Conservation (phyloP, 371 early-diverging fungal species). For the Circinella umbellata region DNA sequence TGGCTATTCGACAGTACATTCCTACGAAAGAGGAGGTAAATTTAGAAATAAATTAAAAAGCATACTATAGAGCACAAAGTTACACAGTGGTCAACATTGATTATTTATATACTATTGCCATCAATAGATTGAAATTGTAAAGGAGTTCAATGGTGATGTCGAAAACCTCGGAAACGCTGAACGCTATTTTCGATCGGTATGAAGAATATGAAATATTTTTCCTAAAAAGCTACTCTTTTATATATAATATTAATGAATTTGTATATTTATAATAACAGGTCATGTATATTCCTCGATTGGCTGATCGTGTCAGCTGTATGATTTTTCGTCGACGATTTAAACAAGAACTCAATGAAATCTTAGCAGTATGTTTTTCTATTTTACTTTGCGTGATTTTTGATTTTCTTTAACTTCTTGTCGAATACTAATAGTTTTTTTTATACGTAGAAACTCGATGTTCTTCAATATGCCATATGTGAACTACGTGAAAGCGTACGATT, state of each 20-base stretch:
- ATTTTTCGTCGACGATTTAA: conserved; percentile 73
- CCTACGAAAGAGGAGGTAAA: conserved; percentile 67
- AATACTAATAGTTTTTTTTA: not conserved
- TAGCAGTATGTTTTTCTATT: conserved; percentile 46
- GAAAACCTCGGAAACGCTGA: conserved; percentile 71
- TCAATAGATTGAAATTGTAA: conserved; percentile 59
- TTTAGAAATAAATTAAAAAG: not conserved
- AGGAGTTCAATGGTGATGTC: conserved; percentile 68
- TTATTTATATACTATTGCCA: not conserved
- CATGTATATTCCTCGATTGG: conserved; percentile 72
- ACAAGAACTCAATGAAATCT: conserved; percentile 72
- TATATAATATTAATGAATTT: too few relatives aligned
- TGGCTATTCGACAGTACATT: conserved; percentile 62
- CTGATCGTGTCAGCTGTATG: conserved; percentile 74
- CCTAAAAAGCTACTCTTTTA: not conserved
- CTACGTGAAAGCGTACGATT: conserved; percentile 45
- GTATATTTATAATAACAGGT: conserved; percentile 37
- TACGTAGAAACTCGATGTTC: conserved; percentile 28
- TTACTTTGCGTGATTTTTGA: not conserved
- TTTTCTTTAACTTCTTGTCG: too few relatives aligned
- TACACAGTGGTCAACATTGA: too few relatives aligned
- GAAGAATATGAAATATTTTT: conserved; percentile 6
- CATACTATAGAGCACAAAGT: too few relatives aligned
- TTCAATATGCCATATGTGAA: conserved; percentile 37
- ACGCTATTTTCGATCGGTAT: conserved; percentile 61